These are phyloP conservation scores for Colletotrichum navitas DNA, from an alignment of 2,329 filamentous ascomycete species.

Conservation along the genomic window DNA sequence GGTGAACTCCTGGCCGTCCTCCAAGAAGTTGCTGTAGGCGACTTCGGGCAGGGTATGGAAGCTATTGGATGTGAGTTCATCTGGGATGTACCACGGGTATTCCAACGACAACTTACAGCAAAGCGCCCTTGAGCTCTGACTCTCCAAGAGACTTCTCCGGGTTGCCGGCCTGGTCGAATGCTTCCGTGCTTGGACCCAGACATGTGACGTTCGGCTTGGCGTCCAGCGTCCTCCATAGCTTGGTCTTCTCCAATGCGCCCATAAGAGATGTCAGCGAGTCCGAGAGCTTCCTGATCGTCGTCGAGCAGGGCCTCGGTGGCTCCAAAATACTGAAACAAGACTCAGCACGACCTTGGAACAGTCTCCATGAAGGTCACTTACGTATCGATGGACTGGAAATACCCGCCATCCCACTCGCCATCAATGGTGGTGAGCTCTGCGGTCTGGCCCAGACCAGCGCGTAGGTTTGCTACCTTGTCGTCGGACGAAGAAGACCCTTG, in stretches of 20 bases:
- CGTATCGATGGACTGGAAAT: slow-evolving; percentile 44
- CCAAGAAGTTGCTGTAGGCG: slow-evolving; percentile 44
- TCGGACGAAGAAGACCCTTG: slow-evolving; percentile 17
- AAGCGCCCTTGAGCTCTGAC: slow-evolving; percentile 35
- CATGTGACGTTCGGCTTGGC: slow-evolving; percentile 44
- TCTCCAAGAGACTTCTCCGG: slow-evolving; percentile 40
- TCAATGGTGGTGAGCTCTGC: slow-evolving; percentile 38
- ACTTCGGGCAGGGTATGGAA: slow-evolving; percentile 44
- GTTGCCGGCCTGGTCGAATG: slow-evolving; percentile 43
- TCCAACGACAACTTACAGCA: slow-evolving; percentile 39
- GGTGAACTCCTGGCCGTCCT: slow-evolving; percentile 41
- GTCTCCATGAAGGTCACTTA: slow-evolving; percentile 19
- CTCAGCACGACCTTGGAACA: neutral
- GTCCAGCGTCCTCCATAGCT: slow-evolving; percentile 43
- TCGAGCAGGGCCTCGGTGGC: slow-evolving; percentile 38
- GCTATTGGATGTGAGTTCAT: slow-evolving; percentile 14
- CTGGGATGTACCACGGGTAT: neutral
- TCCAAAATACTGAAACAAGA: slow-evolving; percentile 38
- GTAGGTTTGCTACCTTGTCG: slow-evolving; percentile 25
- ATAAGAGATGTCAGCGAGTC: slow-evolving; percentile 32
- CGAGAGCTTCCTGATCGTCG: slow-evolving; percentile 38
- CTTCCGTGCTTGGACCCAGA: slow-evolving; percentile 43
- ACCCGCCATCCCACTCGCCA: slow-evolving; percentile 42
- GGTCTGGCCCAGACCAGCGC: slow-evolving; percentile 40
- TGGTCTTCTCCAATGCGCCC: slow-evolving; percentile 34